Percentiles rank a stretch among this genome's conserved stretches.
Conservation (phyloP, 208 protist genomes). For the Acanthamoeba triangularis region DNA sequence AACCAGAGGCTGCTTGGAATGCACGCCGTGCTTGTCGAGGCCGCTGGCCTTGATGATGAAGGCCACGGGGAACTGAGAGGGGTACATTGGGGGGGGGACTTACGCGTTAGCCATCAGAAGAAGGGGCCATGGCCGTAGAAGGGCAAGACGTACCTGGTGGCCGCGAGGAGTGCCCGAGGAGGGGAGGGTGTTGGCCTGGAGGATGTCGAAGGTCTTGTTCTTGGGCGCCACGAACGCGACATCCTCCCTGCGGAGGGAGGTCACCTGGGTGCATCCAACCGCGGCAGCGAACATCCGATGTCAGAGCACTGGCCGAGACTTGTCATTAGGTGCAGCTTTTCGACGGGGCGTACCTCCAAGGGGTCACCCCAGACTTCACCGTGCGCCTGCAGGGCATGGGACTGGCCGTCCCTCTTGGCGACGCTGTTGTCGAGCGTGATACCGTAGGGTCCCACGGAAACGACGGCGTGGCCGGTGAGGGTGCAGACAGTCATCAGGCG, state of each 20-base stretch:
- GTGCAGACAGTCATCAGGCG: slow-evolving; percentile 71
- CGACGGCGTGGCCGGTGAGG: slow-evolving; percentile 75
- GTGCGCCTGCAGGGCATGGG: neutral
- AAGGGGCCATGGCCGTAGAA: neutral
- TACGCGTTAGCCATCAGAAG: neutral
- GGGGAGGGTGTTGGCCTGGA: slow-evolving; percentile 38
- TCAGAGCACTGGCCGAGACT: too few relatives aligned
- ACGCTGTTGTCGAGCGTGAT: slow-evolving; percentile 76
- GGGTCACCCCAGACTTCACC: slow-evolving; percentile 69
- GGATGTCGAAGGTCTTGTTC: slow-evolving; percentile 37
- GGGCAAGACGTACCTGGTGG: slow-evolving; percentile 23
- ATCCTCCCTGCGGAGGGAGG: slow-evolving; percentile 55
- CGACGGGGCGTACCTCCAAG: neutral
- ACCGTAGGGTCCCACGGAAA: slow-evolving; percentile 60
- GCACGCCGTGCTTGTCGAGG: slow-evolving; percentile 66
- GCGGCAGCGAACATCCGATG: too few relatives aligned
- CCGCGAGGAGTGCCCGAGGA: slow-evolving; percentile 61
- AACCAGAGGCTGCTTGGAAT: slow-evolving; percentile 36
- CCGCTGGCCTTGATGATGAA: slow-evolving; percentile 62
- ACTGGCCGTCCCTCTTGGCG: neutral
- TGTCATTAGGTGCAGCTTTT: neutral
- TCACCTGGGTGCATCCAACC: slow-evolving; percentile 35
- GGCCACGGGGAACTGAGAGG: slow-evolving; percentile 64
- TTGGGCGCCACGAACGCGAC: slow-evolving; percentile 39
- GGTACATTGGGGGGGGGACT: neutral